Percentiles rank a stretch among this genome's conserved stretches.
Evolutionary conservation across 176 grass and related monocot species (phyloP).

Genomic region (Aechmea fasciata): DNA sequence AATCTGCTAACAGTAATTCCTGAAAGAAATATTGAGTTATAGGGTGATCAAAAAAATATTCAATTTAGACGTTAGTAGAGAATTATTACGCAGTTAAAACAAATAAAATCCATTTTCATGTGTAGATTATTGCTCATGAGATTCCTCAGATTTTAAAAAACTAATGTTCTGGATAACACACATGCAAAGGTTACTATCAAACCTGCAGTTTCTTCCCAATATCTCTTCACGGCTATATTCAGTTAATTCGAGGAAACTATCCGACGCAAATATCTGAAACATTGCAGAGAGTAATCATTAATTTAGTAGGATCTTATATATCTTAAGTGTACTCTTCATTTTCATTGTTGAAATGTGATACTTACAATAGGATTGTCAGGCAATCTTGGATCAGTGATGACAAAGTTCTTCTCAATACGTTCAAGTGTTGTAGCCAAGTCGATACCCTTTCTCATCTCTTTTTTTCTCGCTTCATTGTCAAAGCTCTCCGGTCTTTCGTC

Average conservation of each 20-base stretch:
- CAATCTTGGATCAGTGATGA: constrained; percentile 33
- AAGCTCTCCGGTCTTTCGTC: constrained; percentile 79
- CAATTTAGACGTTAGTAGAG: background rate
- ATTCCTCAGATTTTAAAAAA: no score
- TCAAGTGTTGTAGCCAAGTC: constrained; percentile 95
- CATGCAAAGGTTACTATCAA: background rate
- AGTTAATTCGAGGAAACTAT: constrained; percentile 73
- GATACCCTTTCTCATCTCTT: constrained; percentile 97
- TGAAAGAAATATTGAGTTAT: no score
- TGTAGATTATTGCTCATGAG: no score
- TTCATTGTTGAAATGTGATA: background rate
- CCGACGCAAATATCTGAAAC: constrained; percentile 78
- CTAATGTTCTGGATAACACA: no score
- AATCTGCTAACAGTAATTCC: no score
- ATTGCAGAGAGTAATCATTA: background rate
- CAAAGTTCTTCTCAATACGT: constrained; percentile 51
- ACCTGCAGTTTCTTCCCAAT: constrained; percentile 34
- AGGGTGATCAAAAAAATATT: background rate
- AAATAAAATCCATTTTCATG: no score
- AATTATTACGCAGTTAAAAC: no score
- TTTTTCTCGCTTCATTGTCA: constrained; percentile 59
- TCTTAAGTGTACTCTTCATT: background rate
- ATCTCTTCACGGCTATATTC: constrained; percentile 85
- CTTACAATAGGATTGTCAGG: constrained; percentile 39
- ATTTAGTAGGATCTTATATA: background rate